A percentile compares a stretch with the other conserved stretches of the same genome.
phyloP scores from a whole-genome alignment of 495 filamentous ascomycete species.

The Letharia lupina region DNA sequence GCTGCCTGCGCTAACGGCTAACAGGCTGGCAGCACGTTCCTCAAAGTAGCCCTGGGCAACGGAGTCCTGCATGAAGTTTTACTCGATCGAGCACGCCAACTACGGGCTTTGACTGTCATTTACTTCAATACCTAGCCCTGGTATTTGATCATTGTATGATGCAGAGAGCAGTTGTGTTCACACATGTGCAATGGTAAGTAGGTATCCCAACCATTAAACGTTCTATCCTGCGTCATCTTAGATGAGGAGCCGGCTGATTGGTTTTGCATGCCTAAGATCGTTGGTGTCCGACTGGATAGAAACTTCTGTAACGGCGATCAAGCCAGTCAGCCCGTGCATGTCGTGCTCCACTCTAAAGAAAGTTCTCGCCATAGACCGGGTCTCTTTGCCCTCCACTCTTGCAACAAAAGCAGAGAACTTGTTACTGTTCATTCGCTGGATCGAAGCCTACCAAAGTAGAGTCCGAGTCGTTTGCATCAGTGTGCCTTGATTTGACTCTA shows the following conservation, averaged over 20 bases:
- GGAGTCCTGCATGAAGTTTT: background rate
- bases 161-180: background rate
- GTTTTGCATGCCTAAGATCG: background rate
- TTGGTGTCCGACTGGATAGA: background rate
- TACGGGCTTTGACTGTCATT: background rate
- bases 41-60: slow-evolving; percentile 6
- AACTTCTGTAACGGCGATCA: background rate
- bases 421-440: background rate
- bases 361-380: background rate
- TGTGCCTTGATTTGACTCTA: slow-evolving; percentile 11
- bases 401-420: background rate
- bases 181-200: no score
- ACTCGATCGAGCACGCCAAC: background rate
- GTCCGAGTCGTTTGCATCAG: slow-evolving; percentile 1
- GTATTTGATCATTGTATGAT: background rate
- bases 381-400: background rate
- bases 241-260: background rate
- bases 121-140: background rate
- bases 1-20: background rate
- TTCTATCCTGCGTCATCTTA: background rate
- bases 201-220: background rate
- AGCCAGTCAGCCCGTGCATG: background rate
- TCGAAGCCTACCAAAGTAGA: background rate
- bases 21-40: slow-evolving; percentile 8
- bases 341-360: background rate